phyloP scores from a whole-genome alignment of 257 asterid species.

The Cruciata laevipes region DNA sequence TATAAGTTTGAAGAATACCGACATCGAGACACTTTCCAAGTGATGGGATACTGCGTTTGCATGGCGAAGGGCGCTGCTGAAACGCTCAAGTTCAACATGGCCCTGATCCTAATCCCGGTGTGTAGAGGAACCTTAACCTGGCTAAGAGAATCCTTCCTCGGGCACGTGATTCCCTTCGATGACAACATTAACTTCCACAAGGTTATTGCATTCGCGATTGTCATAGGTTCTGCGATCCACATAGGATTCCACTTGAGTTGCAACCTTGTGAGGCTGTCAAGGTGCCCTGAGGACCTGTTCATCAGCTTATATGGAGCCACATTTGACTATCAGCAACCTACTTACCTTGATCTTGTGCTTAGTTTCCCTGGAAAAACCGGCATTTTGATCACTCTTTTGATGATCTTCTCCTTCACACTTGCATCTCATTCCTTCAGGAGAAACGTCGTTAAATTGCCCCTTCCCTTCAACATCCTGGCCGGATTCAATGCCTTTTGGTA shows the following conservation, averaged over 20 bases:
- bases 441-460: slow-evolving; percentile 57
- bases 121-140: slow-evolving; percentile 72
- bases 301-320: slow-evolving; percentile 35
- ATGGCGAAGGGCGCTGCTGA: slow-evolving; percentile 53
- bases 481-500: slow-evolving; percentile 95
- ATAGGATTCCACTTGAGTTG: slow-evolving; percentile 46
- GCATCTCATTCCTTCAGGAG: slow-evolving; percentile 70
- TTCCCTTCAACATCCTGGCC: slow-evolving; percentile 57
- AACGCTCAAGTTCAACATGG: slow-evolving; percentile 24
- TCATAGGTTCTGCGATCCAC: slow-evolving; percentile 37
- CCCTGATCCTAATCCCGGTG: slow-evolving; percentile 28
- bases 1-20: slow-evolving; percentile 54
- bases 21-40: slow-evolving; percentile 39
- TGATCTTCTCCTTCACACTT: slow-evolving; percentile 57
- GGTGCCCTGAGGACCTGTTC: slow-evolving; percentile 50
- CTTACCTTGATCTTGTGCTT: slow-evolving; percentile 32
- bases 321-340: slow-evolving; percentile 53
- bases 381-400: slow-evolving; percentile 40
- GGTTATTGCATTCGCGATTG: slow-evolving; percentile 45
- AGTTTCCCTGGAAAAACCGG: slow-evolving; percentile 57
- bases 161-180: slow-evolving; percentile 58
- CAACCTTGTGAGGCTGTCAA: slow-evolving; percentile 45
- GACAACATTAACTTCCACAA: slow-evolving; percentile 91
- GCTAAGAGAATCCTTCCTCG: slow-evolving; percentile 67
- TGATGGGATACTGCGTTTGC: slow-evolving; percentile 76